Evolutionary conservation across 2,329 filamentous ascomycete genomes (phyloP).

Genomic region (Aspergillus sp.): DNA sequence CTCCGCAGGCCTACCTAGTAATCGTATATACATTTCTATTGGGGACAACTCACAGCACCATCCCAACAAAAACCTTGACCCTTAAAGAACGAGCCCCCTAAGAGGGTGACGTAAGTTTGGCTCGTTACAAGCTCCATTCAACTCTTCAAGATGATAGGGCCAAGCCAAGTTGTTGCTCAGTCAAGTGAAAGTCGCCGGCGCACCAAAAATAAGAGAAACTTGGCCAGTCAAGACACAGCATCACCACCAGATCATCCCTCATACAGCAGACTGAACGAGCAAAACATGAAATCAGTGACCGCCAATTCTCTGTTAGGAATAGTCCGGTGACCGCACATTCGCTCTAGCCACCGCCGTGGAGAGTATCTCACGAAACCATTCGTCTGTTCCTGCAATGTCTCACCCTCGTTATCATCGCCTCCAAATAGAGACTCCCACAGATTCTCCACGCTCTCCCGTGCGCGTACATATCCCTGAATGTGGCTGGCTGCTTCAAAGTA

Average conservation of each 20-base stretch:
- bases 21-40: background rate
- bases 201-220: slow-evolving; percentile 19
- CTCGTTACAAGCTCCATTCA: background rate
- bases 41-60: slow-evolving; percentile 2
- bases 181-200: slow-evolving; percentile 4
- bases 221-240: slow-evolving; percentile 14
- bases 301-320: slow-evolving; percentile 10
- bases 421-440: slow-evolving; percentile 1
- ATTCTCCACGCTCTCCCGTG: background rate
- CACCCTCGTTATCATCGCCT: background rate
- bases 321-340: background rate
- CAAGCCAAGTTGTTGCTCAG: slow-evolving; percentile 8
- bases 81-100: background rate
- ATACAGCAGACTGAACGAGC: slow-evolving; percentile 3
- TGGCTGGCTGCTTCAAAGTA: slow-evolving; percentile 18
- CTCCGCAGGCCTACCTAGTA: background rate
- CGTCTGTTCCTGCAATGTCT: slow-evolving; percentile 11
- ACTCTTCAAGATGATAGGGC: slow-evolving; percentile 3
- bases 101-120: background rate
- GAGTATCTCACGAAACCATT: slow-evolving; percentile 5
- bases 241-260: slow-evolving; percentile 9
- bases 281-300: slow-evolving; percentile 8
- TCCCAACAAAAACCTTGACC: background rate
- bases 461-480: too few relatives aligned
- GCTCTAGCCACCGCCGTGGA: background rate